Evolutionary conservation across 441 rosid species (phyloP).

Genomic region (Codiaeum variegatum): DNA sequence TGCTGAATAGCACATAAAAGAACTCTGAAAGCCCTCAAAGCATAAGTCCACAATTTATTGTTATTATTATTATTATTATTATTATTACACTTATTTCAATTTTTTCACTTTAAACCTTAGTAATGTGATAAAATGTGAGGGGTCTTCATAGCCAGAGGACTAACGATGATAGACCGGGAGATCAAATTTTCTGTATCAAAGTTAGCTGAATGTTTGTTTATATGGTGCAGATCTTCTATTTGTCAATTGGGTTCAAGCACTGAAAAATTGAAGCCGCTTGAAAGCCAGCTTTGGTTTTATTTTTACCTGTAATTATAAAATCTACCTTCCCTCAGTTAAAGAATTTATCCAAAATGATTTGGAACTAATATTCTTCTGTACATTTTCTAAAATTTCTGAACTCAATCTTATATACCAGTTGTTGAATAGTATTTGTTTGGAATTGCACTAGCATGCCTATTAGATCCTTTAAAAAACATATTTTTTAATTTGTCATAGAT

Average conservation of each 20-base stretch:
- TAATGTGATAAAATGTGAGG: not conserved
- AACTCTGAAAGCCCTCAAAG: not conserved
- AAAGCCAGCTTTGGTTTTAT: not conserved
- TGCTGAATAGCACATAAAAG: not conserved
- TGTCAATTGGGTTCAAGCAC: not conserved
- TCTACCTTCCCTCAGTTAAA: not conserved
- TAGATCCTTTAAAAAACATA: not conserved
- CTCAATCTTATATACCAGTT: not conserved
- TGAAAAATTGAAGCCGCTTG: too few relatives aligned
- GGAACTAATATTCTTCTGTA: not conserved
- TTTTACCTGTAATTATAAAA: not conserved
- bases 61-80: not conserved
- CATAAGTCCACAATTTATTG: not conserved
- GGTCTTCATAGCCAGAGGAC: not conserved
- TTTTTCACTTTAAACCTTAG: not conserved
- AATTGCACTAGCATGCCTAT: not conserved
- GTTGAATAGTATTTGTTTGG: not conserved
- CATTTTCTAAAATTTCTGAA: conserved; percentile 1
- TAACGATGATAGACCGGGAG: not conserved
- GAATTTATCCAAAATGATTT: not conserved
- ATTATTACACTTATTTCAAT: not conserved
- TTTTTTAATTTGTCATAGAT: too few relatives aligned
- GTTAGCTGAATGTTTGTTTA: not conserved
- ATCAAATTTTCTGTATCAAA: not conserved
- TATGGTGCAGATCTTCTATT: not conserved